Percentiles rank a stretch among this genome's conserved stretches.
Evolutionary conservation across 768 basidiomycete species (phyloP).

Genomic region (Hericium erinaceus): DNA sequence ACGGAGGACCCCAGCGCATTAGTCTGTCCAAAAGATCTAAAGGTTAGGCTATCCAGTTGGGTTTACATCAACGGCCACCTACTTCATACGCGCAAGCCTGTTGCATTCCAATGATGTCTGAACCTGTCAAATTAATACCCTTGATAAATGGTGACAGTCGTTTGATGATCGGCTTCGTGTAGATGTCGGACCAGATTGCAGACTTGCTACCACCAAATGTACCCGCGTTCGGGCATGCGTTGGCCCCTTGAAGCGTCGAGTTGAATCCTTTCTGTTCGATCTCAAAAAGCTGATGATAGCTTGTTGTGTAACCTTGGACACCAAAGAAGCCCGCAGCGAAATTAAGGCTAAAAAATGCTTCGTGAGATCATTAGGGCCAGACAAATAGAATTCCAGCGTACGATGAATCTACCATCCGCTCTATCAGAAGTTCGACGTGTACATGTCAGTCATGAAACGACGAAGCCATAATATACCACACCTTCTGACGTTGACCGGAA

Average conservation of each 20-base stretch:
- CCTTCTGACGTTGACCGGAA: conserved; percentile 39
- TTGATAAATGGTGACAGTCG: conserved; percentile 25
- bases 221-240: conserved; percentile 23
- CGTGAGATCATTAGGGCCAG: background rate
- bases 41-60: conserved; percentile 22
- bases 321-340: conserved; percentile 43
- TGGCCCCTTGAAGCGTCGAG: conserved; percentile 36
- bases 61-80: background rate
- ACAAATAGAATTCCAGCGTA: background rate
- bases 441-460: background rate
- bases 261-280: conserved; percentile 37
- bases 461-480: conserved; percentile 5
- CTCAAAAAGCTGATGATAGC: conserved; percentile 39
- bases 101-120: conserved; percentile 27
- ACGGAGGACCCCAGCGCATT: conserved; percentile 39
- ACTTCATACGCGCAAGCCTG: conserved; percentile 32
- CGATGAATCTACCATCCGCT: conserved; percentile 20
- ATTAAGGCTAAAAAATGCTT: conserved; percentile 23
- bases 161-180: conserved; percentile 28
- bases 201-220: conserved; percentile 11
- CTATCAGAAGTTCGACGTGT: conserved; percentile 23
- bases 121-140: conserved; percentile 22
- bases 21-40: conserved; percentile 22
- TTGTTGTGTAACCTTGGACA: conserved; percentile 27
- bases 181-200: conserved; percentile 27